These are phyloP conservation scores for Rosa hybrid DNA, from an alignment of 331 rosid species.

Conservation along the genomic window DNA sequence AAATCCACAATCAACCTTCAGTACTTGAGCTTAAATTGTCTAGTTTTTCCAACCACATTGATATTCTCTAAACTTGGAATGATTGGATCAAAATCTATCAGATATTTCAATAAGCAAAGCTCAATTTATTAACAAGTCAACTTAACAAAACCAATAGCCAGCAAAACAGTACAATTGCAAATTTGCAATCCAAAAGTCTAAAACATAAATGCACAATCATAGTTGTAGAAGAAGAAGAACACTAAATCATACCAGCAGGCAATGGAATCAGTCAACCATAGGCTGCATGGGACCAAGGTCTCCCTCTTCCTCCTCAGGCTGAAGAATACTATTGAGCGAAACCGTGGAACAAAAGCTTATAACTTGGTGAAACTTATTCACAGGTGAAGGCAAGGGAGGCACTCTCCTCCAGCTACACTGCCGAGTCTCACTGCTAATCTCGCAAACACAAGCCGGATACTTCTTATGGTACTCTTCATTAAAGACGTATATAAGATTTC, in stretches of 20 bases:
- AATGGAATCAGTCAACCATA: slow-evolving; percentile 16
- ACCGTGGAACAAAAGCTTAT: slow-evolving; percentile 70
- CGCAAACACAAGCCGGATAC: slow-evolving; percentile 82
- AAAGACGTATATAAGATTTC: slow-evolving; percentile 76
- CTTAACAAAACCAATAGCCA: neutral
- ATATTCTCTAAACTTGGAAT: neutral
- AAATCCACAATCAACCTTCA: neutral
- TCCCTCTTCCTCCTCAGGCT: slow-evolving; percentile 32
- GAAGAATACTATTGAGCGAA: slow-evolving; percentile 49
- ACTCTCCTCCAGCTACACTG: slow-evolving; percentile 65
- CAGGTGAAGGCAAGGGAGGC: slow-evolving; percentile 68
- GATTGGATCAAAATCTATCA: neutral
- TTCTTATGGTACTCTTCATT: slow-evolving; percentile 68
- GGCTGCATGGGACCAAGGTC: slow-evolving; percentile 20
- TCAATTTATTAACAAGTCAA: neutral
- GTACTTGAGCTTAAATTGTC: neutral
- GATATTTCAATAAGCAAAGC: neutral
- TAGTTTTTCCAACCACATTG: neutral
- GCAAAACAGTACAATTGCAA: slow-evolving; percentile 1
- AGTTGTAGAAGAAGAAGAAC: neutral
- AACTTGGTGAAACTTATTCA: slow-evolving; percentile 73
- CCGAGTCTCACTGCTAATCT: slow-evolving; percentile 48
- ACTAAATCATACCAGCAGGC: slow-evolving; percentile 36
- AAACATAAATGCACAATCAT: neutral
- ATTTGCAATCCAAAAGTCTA: neutral